Evolutionary conservation across 2,329 filamentous ascomycete genomes (phyloP).

Genomic region (Aureobasidium sp.): DNA sequence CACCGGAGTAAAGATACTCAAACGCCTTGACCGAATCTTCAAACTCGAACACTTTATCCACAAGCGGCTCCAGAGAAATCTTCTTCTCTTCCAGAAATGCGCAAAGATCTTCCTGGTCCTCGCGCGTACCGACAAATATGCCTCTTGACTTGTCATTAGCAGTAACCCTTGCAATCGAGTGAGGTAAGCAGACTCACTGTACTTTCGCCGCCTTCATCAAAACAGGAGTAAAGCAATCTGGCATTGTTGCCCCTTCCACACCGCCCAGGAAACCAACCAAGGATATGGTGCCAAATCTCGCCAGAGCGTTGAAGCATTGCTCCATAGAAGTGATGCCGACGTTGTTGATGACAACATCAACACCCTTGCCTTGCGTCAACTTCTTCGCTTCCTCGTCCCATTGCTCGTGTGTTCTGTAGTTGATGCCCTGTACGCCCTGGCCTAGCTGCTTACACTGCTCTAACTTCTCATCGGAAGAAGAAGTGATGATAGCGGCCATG

Average conservation of each 20-base stretch:
- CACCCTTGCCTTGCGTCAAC: slow-evolving; percentile 15
- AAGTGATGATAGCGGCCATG: slow-evolving; percentile 21
- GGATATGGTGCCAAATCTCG: slow-evolving; percentile 36
- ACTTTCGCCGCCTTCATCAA: neutral
- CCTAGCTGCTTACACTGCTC: slow-evolving; percentile 19
- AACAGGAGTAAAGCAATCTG: neutral
- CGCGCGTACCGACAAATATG: neutral
- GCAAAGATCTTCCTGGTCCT: neutral
- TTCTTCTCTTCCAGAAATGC: neutral
- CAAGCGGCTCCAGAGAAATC: slow-evolving; percentile 29
- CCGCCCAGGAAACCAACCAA: slow-evolving; percentile 38
- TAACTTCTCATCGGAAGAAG: slow-evolving; percentile 21
- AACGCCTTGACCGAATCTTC: slow-evolving; percentile 36
- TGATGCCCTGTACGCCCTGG: neutral
- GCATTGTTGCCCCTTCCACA: slow-evolving; percentile 24
- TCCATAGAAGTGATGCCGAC: slow-evolving; percentile 24
- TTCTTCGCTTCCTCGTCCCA: neutral
- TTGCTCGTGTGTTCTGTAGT: neutral
- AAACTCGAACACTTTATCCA: slow-evolving; percentile 35
- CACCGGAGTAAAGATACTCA: slow-evolving; percentile 37
- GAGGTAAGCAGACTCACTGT: neutral
- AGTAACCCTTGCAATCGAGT: too few relatives aligned
- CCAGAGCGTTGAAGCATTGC: slow-evolving; percentile 31
- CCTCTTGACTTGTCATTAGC: neutral
- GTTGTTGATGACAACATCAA: slow-evolving; percentile 22